These are phyloP conservation scores for Thelonectria blattea DNA, from an alignment of 2,329 filamentous ascomycete species.

Conservation along the genomic window DNA sequence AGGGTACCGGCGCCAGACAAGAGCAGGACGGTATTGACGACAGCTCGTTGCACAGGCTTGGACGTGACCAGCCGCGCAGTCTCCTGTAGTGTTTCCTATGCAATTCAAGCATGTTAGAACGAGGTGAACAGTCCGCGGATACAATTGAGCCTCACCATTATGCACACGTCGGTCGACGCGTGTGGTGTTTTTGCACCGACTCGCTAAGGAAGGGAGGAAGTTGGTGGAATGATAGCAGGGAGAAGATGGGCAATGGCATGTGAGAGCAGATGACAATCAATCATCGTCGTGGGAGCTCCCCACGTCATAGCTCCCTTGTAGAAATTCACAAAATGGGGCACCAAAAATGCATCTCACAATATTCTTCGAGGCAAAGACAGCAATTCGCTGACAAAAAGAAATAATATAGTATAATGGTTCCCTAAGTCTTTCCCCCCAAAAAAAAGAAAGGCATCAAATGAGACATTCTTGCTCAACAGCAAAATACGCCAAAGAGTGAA, in stretches of 20 bases:
- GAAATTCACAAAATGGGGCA: too few species aligned
- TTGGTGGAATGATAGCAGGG: conserved; percentile 19
- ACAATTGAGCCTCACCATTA: conserved; percentile 28
- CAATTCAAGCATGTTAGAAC: background rate
- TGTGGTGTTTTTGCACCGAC: conserved; percentile 9
- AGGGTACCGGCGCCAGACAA: conserved; percentile 50
- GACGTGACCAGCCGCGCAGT: conserved; percentile 53
- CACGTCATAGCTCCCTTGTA: conserved; percentile 30
- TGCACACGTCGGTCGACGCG: conserved; percentile 17
- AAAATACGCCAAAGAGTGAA: conserved; percentile 22
- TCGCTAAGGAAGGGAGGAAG: background rate
- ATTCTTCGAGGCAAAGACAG: too few species aligned
- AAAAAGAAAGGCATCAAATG: conserved; percentile 21
- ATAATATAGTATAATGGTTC: conserved; percentile 5
- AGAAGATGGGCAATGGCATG: conserved; percentile 26
- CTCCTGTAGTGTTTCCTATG: conserved; percentile 46
- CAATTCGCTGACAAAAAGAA: background rate
- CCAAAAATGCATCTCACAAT: background rate
- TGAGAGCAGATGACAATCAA: conserved; percentile 22
- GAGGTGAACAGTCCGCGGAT: too few species aligned
- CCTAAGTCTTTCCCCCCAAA: conserved; percentile 16
- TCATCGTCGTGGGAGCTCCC: conserved; percentile 16
- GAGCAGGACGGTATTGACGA: conserved; percentile 56
- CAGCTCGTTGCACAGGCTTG: conserved; percentile 55
- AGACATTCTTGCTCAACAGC: conserved; percentile 27